Base-by-base conservation (phyloP, 805 yeast genomes). In the Zygosaccharomyces siamensis region DNA sequence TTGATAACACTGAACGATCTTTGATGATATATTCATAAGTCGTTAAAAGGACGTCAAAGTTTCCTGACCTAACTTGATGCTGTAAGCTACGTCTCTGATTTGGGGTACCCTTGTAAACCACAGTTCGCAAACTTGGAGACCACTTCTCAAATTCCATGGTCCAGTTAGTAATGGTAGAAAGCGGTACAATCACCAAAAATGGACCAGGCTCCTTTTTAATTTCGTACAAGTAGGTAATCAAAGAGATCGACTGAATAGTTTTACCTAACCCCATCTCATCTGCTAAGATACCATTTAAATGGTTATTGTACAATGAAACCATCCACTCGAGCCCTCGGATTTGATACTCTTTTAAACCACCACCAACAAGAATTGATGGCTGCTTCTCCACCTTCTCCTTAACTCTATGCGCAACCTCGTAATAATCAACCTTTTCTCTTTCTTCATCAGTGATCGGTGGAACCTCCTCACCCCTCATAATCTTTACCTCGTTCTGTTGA, bases 261-360 rank as follows among this genome's bases (percentile, higher is more conserved):
- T 93, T 93, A 67, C 99, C 99, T 53, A 93, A 75, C 54, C 99
- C 99, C 99, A 93, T 93, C 70, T 93, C 99, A 73, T 93, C 99
- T 1, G 99, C 99, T 49, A 93, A 71, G 56, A 93, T 93, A 74
- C 99, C 99, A 65, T 93, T 93, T 61, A 93, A 76, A 67, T 89
- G 95, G 69, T 93, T 93, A 66, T 93, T 93, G 72, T 79, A 93
- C 50, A 93, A 71, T 0, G 99, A 93, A 3, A 93, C 96, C 99
- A 93, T 93, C 99, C 99, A 93, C 65, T 93, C 97, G 48, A 93
- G 74, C 63, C 99, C 99, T 65, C 86, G 86, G 43, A 93, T 30
- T 70, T 93, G 95, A 64, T 86, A 86, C 59, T 86, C 95, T 63
- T 86, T 86, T 62, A 86, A 72, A 32, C 76, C 74, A 58, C 95